Percentiles rank a stretch among this genome's conserved stretches.
Evolutionary conservation across 345 rosid genomes (phyloP).

Genomic region (Lepidium africanum): DNA sequence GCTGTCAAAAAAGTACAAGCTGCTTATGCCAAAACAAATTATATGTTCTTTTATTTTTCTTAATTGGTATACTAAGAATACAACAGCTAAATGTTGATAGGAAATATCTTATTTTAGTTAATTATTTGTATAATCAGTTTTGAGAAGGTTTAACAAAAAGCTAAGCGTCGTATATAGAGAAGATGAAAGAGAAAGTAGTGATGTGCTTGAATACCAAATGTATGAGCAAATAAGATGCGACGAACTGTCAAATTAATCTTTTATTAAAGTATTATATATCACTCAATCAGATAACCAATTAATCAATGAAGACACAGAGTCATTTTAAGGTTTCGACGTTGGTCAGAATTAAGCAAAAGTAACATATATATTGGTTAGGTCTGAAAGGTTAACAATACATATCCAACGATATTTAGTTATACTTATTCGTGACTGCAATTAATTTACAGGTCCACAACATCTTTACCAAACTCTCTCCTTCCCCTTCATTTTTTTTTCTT

Average conservation of each 20-base stretch:
- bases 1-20: neutral
- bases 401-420: neutral
- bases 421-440: constrained; percentile 21
- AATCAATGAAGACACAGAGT: constrained; percentile 2
- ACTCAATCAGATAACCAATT: constrained; percentile 2
- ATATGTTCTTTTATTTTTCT: no score
- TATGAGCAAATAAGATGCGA: constrained; percentile 18
- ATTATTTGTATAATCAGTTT: neutral
- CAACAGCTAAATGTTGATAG: no score
- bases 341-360: constrained; percentile 19
- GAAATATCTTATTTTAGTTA: no score
- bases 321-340: constrained; percentile 18
- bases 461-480: constrained; percentile 18
- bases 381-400: constrained; percentile 26
- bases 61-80: no score
- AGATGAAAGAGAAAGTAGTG: constrained; percentile 3
- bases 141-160: neutral
- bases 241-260: neutral
- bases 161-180: neutral
- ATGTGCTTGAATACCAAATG: constrained; percentile 19
- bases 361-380: constrained; percentile 22
- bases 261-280: neutral
- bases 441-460: constrained; percentile 26
- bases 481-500: neutral
- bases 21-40: neutral